Conservation (phyloP, 352 stramenopile species). For the Pythium rishiriense region DNA sequence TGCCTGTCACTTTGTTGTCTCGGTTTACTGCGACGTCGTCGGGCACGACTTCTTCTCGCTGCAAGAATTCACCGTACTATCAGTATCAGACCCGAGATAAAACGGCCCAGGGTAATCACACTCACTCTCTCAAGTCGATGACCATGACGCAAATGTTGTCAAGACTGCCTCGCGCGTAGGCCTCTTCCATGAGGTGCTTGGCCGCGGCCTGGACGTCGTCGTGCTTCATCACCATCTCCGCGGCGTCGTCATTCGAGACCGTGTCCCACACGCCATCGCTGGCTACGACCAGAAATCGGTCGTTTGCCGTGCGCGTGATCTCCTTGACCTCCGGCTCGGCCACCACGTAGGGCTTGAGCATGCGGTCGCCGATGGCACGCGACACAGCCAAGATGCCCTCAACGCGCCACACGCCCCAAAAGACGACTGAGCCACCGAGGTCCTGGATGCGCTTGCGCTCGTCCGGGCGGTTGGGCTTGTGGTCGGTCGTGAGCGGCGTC, state of each 20-base stretch:
- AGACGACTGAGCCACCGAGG: constrained; percentile 87
- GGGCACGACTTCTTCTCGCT: constrained; percentile 58
- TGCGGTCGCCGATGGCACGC: constrained; percentile 90
- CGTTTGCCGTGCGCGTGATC: constrained; percentile 53
- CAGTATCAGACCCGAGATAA: background rate
- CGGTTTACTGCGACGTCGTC: constrained; percentile 17
- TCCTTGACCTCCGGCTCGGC: constrained; percentile 88
- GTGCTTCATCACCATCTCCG: constrained; percentile 64
- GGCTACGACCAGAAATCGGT: constrained; percentile 87
- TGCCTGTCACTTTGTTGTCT: constrained; percentile 5
- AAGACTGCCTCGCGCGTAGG: constrained; percentile 78
- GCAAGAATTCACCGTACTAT: background rate
- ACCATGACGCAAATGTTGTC: constrained; percentile 93
- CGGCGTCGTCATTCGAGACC: constrained; percentile 86
- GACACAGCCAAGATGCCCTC: constrained; percentile 93
- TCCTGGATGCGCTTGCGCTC: constrained; percentile 89
- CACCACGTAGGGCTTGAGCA: constrained; percentile 92
- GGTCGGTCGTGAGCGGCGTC: constrained; percentile 82
- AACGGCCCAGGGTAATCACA: background rate
- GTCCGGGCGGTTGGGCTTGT: constrained; percentile 91
- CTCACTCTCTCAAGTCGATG: constrained; percentile 83
- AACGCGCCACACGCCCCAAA: constrained; percentile 93
- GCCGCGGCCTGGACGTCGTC: constrained; percentile 71
- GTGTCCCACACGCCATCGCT: constrained; percentile 94
- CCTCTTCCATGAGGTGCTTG: constrained; percentile 83